Evolutionary conservation across 768 basidiomycete genomes (phyloP), one percentile per base, ranked within the genome.

Genomic region (Amanita phalloides): DNA sequence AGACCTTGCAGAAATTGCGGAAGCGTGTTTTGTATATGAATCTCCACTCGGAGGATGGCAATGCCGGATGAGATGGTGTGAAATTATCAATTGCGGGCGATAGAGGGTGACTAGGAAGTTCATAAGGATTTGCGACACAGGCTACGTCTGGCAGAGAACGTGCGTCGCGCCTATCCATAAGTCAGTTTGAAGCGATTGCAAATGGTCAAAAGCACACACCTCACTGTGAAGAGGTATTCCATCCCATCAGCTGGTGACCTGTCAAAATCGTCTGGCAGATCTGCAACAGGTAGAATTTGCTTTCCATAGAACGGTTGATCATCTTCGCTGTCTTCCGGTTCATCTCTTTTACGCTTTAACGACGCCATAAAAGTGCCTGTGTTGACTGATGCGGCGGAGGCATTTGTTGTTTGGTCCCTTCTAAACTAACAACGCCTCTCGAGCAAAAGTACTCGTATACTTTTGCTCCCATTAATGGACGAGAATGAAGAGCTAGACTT

Each of bases 231-330:
- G 39, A 91, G 71, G 63, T 91, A 90, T 58, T 90, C 75, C 74
- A 85, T 57, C 2, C 89, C 89, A 65, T 90, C 83, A 58, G 66
- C 63, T 0, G 89, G 87, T 45, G 74, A 75, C 23, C 71, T 77
- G 56, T 78, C 67, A 61, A 84, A 91, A 60, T 84, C 72, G 17
- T 68, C 61, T n/a, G 87, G 85, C 46, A 91, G 74, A 59, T 81
- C 75, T 17, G 89, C 88, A n/a, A 91, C 85, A 14, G 89, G 89
- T 3, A 91, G 72, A 23, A 78, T 84, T 65, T 89, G 87, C 56
- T 68, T 78, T 39, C 86, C 86, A 47, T 78, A 74, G 6, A 73
- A 63, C 13, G 76, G 70, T 47, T 83, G 80, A 0, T 86, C 84
- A 6, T 79, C 77, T 42, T 83, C 81, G 5, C 71, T 75, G 58